Evolutionary conservation across 2,329 filamentous ascomycete species (phyloP).

Genomic region (Aspergillus glaucus): DNA sequence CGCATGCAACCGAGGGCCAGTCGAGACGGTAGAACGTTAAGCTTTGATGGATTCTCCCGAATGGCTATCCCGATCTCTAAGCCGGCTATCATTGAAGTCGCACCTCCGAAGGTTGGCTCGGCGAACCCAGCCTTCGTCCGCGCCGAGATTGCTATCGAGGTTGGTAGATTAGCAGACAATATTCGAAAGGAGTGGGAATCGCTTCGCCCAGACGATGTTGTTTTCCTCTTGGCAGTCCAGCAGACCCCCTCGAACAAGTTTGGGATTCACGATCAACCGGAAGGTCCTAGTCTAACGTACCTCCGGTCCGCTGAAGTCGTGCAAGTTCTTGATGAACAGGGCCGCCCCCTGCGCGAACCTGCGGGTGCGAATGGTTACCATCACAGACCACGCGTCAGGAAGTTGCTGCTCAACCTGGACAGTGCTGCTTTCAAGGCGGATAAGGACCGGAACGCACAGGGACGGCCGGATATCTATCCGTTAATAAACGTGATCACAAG

Average conservation of each 20-base stretch:
- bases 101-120: constrained; percentile 75
- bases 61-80: constrained; percentile 87
- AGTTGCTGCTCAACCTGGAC: constrained; percentile 76
- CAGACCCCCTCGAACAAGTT: constrained; percentile 37
- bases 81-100: constrained; percentile 79
- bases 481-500: constrained; percentile 80
- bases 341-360: constrained; percentile 61
- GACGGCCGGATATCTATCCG: constrained; percentile 74
- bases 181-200: constrained; percentile 85
- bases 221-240: constrained; percentile 77
- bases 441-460: constrained; percentile 56
- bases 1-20: constrained; percentile 65
- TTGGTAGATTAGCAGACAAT: constrained; percentile 68
- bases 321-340: constrained; percentile 79
- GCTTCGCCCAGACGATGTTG: constrained; percentile 76
- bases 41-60: constrained; percentile 77
- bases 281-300: constrained; percentile 61
- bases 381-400: constrained; percentile 54
- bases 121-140: constrained; percentile 75
- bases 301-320: constrained; percentile 80
- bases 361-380: constrained; percentile 57
- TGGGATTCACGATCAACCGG: constrained; percentile 28
- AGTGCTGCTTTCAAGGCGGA: constrained; percentile 71
- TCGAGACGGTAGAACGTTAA: constrained; percentile 57
- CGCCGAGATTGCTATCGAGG: constrained; percentile 78